Base-by-base conservation (phyloP, 345 rosid species). In the Hirschfeldia incana region DNA sequence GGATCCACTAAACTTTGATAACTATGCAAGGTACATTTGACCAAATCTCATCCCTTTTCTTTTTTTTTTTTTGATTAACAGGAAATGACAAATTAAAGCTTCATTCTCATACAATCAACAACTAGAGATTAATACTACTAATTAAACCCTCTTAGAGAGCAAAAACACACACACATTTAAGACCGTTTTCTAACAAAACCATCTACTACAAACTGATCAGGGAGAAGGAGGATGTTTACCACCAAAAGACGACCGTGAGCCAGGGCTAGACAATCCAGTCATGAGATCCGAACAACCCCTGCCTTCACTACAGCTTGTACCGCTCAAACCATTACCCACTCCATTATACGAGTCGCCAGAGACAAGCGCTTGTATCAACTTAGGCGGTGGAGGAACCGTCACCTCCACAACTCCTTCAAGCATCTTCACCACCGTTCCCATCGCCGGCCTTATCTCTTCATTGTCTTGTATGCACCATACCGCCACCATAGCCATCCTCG, bases 391-490 rank as follows among this genome's bases (percentile, higher is more conserved):
- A 28, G 96, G 98, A 73, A 83, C 72, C 0, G 69, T 69, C 59
- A 89, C 87, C 28, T 88, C 85, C 78, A 89, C 86, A 30, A 83
- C 85, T 6, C 97, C 94, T 69, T 92, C 91, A 83, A 92, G 85
- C 92, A 89, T 89, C 73, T 88, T 90, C 67, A 89, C 90, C 32
- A 90, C 91, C 33, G 28, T 85, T 37, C 92, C 87, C 92, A 90
- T 90, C 5, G 88, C 76, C 2, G 97, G 97, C 79, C 95, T 89
- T 59, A 76, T 84, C 32, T 81, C 87, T 60, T 88, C 91, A 17
- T 86, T 86, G 63, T 88, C 91, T 55, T 90, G 97, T 80, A 92
- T 82, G 81, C 95, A 92, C 96, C 96, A 92, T 34, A 89, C 83
- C 1, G 94, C 94, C 79, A 90, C 88, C 36, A 76, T 71, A 4